These are phyloP conservation scores for Fusarium caatingaense DNA, from an alignment of 2,329 filamentous ascomycete genomes.

Conservation along the genomic window DNA sequence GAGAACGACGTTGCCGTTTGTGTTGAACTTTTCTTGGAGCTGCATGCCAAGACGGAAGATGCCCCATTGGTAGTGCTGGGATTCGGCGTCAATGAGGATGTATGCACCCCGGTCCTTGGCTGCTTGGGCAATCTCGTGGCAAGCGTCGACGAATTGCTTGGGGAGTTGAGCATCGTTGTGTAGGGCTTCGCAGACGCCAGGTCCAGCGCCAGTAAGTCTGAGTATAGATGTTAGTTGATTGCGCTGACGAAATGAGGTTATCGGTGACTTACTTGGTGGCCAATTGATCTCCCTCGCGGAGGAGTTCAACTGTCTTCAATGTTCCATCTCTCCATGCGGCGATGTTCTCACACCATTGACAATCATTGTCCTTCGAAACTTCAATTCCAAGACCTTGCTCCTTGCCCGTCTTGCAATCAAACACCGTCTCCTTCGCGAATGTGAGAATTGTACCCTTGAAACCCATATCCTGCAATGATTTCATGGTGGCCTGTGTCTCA, in stretches of 20 bases:
- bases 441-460: slow-evolving; percentile 68
- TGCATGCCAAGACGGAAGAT: slow-evolving; percentile 51
- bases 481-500: slow-evolving; percentile 59
- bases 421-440: slow-evolving; percentile 60
- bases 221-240: neutral
- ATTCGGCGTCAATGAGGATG: slow-evolving; percentile 61
- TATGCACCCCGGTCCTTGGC: slow-evolving; percentile 54
- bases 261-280: slow-evolving; percentile 52
- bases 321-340: slow-evolving; percentile 52
- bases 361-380: slow-evolving; percentile 54
- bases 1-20: slow-evolving; percentile 50
- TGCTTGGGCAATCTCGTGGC: slow-evolving; percentile 54
- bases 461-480: slow-evolving; percentile 59
- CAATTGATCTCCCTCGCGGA: slow-evolving; percentile 51
- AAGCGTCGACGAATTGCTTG: slow-evolving; percentile 55
- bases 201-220: slow-evolving; percentile 58
- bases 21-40: slow-evolving; percentile 55
- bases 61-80: slow-evolving; percentile 57
- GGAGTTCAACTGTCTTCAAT: slow-evolving; percentile 47
- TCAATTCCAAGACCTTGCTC: slow-evolving; percentile 44
- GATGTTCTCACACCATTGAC: slow-evolving; percentile 53
- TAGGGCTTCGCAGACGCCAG: slow-evolving; percentile 53
- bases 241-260: too few relatives aligned
- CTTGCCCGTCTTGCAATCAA: slow-evolving; percentile 51
- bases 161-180: slow-evolving; percentile 51